These are phyloP conservation scores for Cladosporium sp. DNA, from an alignment of 2,329 filamentous ascomycete genomes.

Conservation along the genomic window DNA sequence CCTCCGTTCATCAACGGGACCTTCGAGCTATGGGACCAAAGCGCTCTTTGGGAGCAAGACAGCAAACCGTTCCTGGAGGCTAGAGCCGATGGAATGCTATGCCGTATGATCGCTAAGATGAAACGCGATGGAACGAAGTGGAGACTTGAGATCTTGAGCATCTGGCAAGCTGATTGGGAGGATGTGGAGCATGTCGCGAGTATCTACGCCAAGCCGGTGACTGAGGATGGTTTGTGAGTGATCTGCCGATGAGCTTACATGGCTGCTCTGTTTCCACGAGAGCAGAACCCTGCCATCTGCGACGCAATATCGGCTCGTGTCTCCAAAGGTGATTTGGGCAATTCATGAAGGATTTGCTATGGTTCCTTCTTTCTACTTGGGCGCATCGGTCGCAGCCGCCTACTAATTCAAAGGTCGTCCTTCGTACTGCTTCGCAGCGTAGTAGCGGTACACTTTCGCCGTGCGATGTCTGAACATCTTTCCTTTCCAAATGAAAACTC, in stretches of 20 bases:
- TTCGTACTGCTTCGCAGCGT: conserved; percentile 31
- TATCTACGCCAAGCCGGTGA: conserved; percentile 28
- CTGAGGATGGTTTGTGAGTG: neutral
- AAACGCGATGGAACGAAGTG: conserved; percentile 41
- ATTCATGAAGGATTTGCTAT: no score
- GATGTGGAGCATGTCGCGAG: conserved; percentile 50
- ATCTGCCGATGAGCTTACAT: no score
- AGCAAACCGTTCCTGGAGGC: conserved; percentile 39
- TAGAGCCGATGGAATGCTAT: conserved; percentile 34
- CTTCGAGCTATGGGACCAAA: conserved; percentile 45
- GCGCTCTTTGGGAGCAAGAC: conserved; percentile 41
- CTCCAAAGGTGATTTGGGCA: no score
- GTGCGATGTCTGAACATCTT: conserved; percentile 31
- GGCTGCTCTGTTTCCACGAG: no score
- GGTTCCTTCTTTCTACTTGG: no score
- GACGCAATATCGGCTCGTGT: no score
- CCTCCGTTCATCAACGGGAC: conserved; percentile 51
- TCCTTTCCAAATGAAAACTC: conserved; percentile 32
- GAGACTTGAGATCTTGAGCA: conserved; percentile 45
- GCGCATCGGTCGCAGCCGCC: neutral
- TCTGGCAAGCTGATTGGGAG: conserved; percentile 52
- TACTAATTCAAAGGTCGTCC: conserved; percentile 22
- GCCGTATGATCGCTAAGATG: conserved; percentile 48
- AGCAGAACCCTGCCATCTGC: no score
- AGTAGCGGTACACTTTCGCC: conserved; percentile 33